Base-by-base conservation (phyloP, 2,329 filamentous ascomycete species). In the Trichothecium roseum region DNA sequence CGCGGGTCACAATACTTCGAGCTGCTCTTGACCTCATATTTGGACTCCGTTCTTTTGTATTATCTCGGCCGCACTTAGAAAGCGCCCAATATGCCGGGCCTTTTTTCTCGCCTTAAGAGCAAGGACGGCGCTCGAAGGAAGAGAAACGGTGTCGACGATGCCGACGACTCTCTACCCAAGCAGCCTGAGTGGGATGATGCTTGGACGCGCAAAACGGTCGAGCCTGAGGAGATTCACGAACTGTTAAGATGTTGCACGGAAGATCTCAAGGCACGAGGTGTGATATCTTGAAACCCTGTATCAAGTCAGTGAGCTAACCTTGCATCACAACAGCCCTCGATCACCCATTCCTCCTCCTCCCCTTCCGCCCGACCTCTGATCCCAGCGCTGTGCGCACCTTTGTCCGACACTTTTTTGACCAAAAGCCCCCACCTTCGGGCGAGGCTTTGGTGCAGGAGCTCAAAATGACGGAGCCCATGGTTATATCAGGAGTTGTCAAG, bases 251-350 rank as follows among this genome's bases (percentile, higher is more conserved):
- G 79, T 45, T 95, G 87, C 63, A 93, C 88, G 9, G 72, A 79
- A 37, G 91, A 98, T 64, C 74, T 98, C 58, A 98, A 96, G 65
- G 81, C 83, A 41, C 76, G 88, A 84, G 89, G 89, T 94, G 77
- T 49, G 75, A 61, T 41, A 15, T 8, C 6, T 6, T 24, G 22
- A 8, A 15, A n/a, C 10, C 13, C 16, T 30, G 28, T 14, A 13
- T 33, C 14, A 16, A 10, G 18, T 22, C 17, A 9, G 8, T 33
- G 28, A 46, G 37, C 46, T 53, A 37, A 51, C 38, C 16, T n/a
- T 30, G 15, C 13, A 35, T 40, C 32, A 26, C 38, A 41, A 22
- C 44, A 94, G 87, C 81, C 45, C 79, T 96, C 50, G 81, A 95
- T 55, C 79, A 82, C 40, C 91, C 91, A 1, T 96, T 98, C 58